phyloP scores from a whole-genome alignment of 495 filamentous ascomycete species.

The Glarea lozoyensis region DNA sequence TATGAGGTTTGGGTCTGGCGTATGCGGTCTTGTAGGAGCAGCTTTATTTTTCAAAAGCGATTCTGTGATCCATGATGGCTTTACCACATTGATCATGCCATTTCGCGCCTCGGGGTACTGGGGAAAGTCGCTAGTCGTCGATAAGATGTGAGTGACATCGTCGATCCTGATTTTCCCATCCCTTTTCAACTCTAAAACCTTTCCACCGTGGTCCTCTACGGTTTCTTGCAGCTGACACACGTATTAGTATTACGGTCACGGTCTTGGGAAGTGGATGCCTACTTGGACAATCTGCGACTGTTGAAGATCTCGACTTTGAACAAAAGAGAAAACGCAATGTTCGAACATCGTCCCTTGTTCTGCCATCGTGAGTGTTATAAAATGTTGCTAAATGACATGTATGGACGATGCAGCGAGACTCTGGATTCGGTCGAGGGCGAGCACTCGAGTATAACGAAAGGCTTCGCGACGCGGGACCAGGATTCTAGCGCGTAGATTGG shows the following conservation, averaged over 20 bases:
- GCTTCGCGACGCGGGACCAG: too few relatives aligned
- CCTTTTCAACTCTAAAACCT: constrained; percentile 33
- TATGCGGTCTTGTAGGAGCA: constrained; percentile 74
- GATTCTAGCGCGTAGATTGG: too few relatives aligned
- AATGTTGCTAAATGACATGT: too few relatives aligned
- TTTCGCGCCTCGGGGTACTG: constrained; percentile 63
- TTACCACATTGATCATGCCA: constrained; percentile 75
- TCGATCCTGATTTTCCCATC: constrained; percentile 40
- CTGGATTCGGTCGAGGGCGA: too few relatives aligned
- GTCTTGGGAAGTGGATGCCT: constrained; percentile 22
- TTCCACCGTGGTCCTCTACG: constrained; percentile 44
- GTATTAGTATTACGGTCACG: constrained; percentile 8
- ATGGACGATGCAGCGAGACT: too few relatives aligned
- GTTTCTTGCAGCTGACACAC: constrained; percentile 17
- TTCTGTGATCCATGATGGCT: constrained; percentile 65
- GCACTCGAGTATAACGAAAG: too few relatives aligned
- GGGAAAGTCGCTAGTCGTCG: constrained; percentile 78
- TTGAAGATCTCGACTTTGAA: constrained; percentile 34
- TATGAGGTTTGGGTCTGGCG: constrained; percentile 83
- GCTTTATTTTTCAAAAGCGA: constrained; percentile 59
- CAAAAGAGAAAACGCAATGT: constrained; percentile 33
- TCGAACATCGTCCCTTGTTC: constrained; percentile 26
- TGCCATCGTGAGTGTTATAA: constrained; percentile 33
- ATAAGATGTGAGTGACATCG: constrained; percentile 73
- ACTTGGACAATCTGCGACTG: constrained; percentile 35